phyloP scores from a whole-genome alignment of 352 stramenopile species.

The Phytophthora ramorum region DNA sequence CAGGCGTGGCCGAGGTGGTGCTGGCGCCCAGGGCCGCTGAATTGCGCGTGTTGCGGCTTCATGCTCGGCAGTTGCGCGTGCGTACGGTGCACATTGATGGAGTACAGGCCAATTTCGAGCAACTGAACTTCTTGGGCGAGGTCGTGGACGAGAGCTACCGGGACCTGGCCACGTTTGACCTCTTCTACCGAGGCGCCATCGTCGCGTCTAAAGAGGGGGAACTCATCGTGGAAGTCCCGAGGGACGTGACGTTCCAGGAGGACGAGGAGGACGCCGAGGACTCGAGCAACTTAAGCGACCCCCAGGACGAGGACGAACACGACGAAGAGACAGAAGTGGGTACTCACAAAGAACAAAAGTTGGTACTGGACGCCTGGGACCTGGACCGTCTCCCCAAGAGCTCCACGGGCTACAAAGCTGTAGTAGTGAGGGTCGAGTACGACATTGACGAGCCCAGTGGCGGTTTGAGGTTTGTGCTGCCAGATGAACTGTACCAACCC shows the following conservation, averaged over 20 bases:
- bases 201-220: slow-evolving; percentile 87
- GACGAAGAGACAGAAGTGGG: slow-evolving; percentile 51
- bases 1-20: slow-evolving; percentile 75
- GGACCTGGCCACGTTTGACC: slow-evolving; percentile 81
- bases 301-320: slow-evolving; percentile 39
- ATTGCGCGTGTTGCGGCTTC: slow-evolving; percentile 71
- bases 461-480: slow-evolving; percentile 77
- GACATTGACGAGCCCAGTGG: slow-evolving; percentile 72
- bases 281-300: slow-evolving; percentile 44
- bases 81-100: slow-evolving; percentile 63
- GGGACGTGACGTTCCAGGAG: slow-evolving; percentile 61
- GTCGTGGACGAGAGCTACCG: slow-evolving; percentile 84
- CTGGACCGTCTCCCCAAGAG: slow-evolving; percentile 72
- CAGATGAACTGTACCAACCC: slow-evolving; percentile 67
- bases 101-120: slow-evolving; percentile 68
- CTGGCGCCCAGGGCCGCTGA: slow-evolving; percentile 64
- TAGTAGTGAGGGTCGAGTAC: slow-evolving; percentile 83
- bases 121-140: slow-evolving; percentile 80
- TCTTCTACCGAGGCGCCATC: slow-evolving; percentile 87
- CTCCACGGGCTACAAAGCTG: slow-evolving; percentile 71
- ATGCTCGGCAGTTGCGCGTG: slow-evolving; percentile 80
- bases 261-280: slow-evolving; percentile 52
- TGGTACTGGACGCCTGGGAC: slow-evolving; percentile 74
- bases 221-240: slow-evolving; percentile 77
- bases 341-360: slow-evolving; percentile 32